A percentile compares a stretch with the other conserved stretches of the same genome.
These are phyloP conservation scores for Rhizopogon parksii DNA, from an alignment of 1,284 basidiomycete species.

Conservation along the genomic window DNA sequence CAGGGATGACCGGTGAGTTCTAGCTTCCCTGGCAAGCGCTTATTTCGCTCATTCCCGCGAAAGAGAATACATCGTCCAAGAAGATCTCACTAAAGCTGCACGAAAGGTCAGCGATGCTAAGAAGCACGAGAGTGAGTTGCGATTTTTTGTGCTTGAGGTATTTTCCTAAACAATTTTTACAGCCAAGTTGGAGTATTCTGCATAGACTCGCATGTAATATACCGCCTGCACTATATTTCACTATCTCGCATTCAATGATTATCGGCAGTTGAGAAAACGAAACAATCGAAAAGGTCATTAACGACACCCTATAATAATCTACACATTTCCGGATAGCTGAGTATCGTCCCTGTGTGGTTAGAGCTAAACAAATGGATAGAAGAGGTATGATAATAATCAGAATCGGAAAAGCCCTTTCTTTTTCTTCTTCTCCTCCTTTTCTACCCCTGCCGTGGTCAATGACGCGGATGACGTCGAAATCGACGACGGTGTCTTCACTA, in stretches of 20 bases:
- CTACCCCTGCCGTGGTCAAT: slow-evolving; percentile 25
- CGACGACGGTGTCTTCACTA: slow-evolving; percentile 30
- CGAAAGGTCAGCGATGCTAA: slow-evolving; percentile 94
- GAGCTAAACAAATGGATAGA: not conserved
- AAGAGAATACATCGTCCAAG: slow-evolving; percentile 87
- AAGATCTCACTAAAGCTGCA: slow-evolving; percentile 97
- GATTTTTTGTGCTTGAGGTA: not conserved
- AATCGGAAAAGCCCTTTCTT: slow-evolving; percentile 73
- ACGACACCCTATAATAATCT: slow-evolving; percentile 12
- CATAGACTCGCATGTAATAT: slow-evolving; percentile 28
- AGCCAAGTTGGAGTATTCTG: slow-evolving; percentile 59
- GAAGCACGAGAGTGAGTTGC: slow-evolving; percentile 83
- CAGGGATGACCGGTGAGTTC: slow-evolving; percentile 76
- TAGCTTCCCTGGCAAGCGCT: not conserved
- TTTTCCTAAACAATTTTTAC: slow-evolving; percentile 6
- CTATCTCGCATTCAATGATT: not conserved
- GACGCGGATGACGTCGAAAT: slow-evolving; percentile 44
- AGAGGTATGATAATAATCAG: slow-evolving; percentile 22
- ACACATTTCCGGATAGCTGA: slow-evolving; percentile 4
- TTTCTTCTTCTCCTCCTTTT: slow-evolving; percentile 58
- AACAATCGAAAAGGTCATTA: slow-evolving; percentile 12
- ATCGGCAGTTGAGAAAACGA: not conserved
- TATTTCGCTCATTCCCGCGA: slow-evolving; percentile 4
- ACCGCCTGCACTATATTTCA: slow-evolving; percentile 11
- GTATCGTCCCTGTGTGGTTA: not conserved